A percentile compares a stretch with the other conserved stretches of the same genome.
Conservation (phyloP, 1,139 yeast species). For the Suhomyces taliae region DNA sequence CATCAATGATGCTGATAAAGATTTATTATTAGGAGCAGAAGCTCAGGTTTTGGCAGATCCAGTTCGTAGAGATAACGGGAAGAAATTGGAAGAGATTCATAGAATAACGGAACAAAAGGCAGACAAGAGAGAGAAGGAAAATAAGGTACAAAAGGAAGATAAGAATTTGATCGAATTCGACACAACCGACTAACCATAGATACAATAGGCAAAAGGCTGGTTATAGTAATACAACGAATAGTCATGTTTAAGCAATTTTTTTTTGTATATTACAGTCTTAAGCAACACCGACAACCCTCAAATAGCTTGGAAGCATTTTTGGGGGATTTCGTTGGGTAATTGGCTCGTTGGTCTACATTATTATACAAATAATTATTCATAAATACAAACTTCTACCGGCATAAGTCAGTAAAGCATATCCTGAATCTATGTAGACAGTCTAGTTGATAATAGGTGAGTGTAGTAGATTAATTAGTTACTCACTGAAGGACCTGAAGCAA, state of each 20-base stretch:
- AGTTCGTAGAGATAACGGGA: conserved; percentile 15
- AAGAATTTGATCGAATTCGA: conserved; percentile 9
- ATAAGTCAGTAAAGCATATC: neutral
- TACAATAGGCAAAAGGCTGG: too few relatives aligned
- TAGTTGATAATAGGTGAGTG: neutral
- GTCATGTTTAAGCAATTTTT: too few relatives aligned
- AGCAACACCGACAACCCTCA: too few relatives aligned
- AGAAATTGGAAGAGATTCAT: neutral
- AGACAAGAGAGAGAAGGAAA: neutral
- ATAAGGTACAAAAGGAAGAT: neutral
- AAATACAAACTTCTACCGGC: conserved; percentile 1
- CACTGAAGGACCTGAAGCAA: neutral
- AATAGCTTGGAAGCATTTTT: too few relatives aligned
- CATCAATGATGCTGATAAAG: conserved; percentile 49
- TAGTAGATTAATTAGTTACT: too few relatives aligned
- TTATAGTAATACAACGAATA: too few relatives aligned
- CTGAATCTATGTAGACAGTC: neutral
- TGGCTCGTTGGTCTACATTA: neutral
- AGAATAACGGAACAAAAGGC: neutral
- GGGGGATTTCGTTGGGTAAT: neutral
- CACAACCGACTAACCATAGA: neutral
- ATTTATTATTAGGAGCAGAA: conserved; percentile 48
- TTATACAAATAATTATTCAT: neutral
- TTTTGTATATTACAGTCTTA: too few relatives aligned
- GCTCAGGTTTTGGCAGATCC: conserved; percentile 36